Evolutionary conservation across 2,329 filamentous ascomycete species (phyloP), one percentile per base, ranked within the genome.

Genomic region (Orbilia quercus): DNA sequence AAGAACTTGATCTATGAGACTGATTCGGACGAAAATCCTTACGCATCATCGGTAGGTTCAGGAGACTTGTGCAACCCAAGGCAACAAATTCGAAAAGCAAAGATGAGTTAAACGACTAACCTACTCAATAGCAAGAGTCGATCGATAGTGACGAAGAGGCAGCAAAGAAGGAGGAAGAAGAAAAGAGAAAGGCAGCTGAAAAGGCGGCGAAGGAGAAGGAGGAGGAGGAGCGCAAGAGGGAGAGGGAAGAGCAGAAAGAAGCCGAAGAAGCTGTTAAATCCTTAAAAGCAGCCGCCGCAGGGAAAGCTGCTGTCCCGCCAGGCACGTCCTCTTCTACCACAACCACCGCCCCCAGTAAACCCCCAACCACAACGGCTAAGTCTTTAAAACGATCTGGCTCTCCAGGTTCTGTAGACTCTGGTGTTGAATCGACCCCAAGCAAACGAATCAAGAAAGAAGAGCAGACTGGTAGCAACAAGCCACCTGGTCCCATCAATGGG

Each of bases 1-100:
- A 83, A 83, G 76, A 83, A 84, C 63, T 80, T 80, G 65, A 83
- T 84, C 62, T 85, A 85, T 74, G 82, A 82, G 38, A 81, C 81
- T 22, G 82, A 83, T 59, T 80, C 79, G 20, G 77, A 79, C 44
- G 78, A 78, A 12, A 80, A 81, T 59, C 78, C 78, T 7, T 79
- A 79, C 66, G 77, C 77, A 70, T 73, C 78, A 77, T 64, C 82
- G 4, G 78, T 78, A 65, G 50, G 73, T 71, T 34, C 20, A 20
- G 28, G 9, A 31, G 9, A 31, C 28, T 31, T 31, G 5, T 31
- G 4, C 9, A 9, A 31, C 9, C 4, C 28, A 9, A 31, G 9
- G 28, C 9, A 9, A 22, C 44, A 34, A n/a, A 23, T 42, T 23
- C 47, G 74, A n/a, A n/a, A 73, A 66, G 77, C 77, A 54, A 81